Evolutionary conservation across 306 rosid species (phyloP), one percentile per base, ranked within the genome.

Genomic region (Argentina anserina): DNA sequence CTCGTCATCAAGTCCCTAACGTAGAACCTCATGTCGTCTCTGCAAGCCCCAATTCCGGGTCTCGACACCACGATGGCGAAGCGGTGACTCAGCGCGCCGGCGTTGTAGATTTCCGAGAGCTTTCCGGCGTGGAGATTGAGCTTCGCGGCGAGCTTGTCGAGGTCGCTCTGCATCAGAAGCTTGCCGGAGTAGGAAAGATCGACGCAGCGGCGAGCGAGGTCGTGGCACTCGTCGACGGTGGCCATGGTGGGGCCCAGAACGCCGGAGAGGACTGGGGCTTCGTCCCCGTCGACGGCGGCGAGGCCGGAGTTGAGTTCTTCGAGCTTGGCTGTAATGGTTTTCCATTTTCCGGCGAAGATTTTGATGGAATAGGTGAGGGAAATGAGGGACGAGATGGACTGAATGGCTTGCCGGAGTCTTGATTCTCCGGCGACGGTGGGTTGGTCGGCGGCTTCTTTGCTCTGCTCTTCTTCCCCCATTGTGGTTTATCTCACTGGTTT

Each of bases 81-180:
- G 37, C 86, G 78, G 15, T 81, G 89, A 31, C 81, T 81, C 70
- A 87, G 59, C 69, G 82, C 67, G 4, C 87, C 87, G 11, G 86
- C 76, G 43, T 80, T 74, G 73, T 85, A 86, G 39, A 92, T 69
- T 37, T 84, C 92, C 3, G 84, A 76, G 1, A 92, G 81, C 65
- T 71, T 87, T 81, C 66, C 81, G 41, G 75, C 83, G 70, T 92
- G 94, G 67, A 70, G 67, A 41, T 86, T 85, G 72, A 92, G 59
- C 59, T 83, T 88, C 34, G 89, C 81, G 43, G 79, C 80, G 39
- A 85, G 73, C 41, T 84, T 84, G 69, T 90, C 94, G 84, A 92
- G 84, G 72, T 92, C 98, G 78, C 96, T 90, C 84, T 90, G 98
- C 98, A 92, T 92, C 82, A 92, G 78, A 17, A 92, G 95, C 90